Conservation (phyloP, 2,329 filamentous ascomycete species). For the Claviceps citrina region DNA sequence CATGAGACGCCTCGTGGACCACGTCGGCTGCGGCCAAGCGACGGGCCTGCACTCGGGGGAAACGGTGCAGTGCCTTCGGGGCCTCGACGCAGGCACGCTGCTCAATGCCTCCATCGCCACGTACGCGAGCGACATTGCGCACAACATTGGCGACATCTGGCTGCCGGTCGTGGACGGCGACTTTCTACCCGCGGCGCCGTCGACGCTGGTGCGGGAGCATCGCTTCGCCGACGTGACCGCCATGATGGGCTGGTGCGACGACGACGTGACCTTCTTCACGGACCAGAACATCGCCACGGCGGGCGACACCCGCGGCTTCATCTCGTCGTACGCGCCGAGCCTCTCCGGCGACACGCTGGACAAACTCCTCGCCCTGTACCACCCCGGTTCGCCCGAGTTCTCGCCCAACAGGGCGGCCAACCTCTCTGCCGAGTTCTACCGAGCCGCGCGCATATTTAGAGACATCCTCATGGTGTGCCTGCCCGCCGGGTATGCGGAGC, state of each 20-base stretch:
- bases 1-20: slow-evolving; percentile 25
- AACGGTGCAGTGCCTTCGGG: slow-evolving; percentile 31
- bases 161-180: slow-evolving; percentile 29
- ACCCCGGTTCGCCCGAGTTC: slow-evolving; percentile 31
- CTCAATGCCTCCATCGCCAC: slow-evolving; percentile 29
- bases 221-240: slow-evolving; percentile 49
- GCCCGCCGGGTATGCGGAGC: slow-evolving; percentile 26
- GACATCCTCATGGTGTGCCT: slow-evolving; percentile 37
- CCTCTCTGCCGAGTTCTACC: slow-evolving; percentile 32
- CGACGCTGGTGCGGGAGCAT: slow-evolving; percentile 37
- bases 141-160: slow-evolving; percentile 38
- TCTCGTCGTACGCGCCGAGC: slow-evolving; percentile 23
- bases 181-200: slow-evolving; percentile 26
- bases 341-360: slow-evolving; percentile 21
- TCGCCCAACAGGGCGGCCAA: slow-evolving; percentile 19
- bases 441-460: slow-evolving; percentile 31
- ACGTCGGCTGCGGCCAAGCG: slow-evolving; percentile 28
- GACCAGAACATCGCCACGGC: slow-evolving; percentile 22
- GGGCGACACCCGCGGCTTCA: slow-evolving; percentile 23
- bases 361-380: slow-evolving; percentile 32
- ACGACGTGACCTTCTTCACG: slow-evolving; percentile 30
- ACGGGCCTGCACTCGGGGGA: slow-evolving; percentile 24
- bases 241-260: slow-evolving; percentile 38
- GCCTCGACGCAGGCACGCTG: slow-evolving; percentile 25
- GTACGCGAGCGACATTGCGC: slow-evolving; percentile 21